Conservation (phyloP, 106 monocot genomes). For the Ottelia alismoides region DNA sequence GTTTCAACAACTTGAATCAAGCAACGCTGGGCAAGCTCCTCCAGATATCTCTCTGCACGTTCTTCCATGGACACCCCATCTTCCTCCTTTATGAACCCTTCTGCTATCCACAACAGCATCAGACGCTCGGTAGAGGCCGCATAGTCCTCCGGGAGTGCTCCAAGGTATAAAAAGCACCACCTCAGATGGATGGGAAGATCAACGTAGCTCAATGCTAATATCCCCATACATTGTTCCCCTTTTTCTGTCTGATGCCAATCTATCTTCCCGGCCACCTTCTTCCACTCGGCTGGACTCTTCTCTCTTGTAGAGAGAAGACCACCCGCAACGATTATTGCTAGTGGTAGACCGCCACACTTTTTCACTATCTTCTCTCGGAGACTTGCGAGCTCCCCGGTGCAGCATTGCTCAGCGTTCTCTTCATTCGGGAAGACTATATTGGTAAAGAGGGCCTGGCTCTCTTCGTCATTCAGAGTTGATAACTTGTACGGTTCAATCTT, state of each 20-base stretch:
- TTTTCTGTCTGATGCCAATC: not conserved
- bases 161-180: not conserved
- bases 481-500: not conserved
- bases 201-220: not conserved
- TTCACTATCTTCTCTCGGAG: not conserved
- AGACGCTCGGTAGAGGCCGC: not conserved
- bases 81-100: not conserved
- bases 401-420: not conserved
- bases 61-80: not conserved
- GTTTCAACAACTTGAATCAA: slow-evolving; percentile 16
- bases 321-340: not conserved
- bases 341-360: not conserved
- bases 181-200: not conserved
- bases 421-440: slow-evolving; percentile 1
- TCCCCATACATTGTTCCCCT: not conserved
- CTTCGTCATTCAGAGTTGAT: not conserved
- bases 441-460: slow-evolving; percentile 7
- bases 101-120: not conserved
- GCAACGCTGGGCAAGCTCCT: slow-evolving; percentile 6
- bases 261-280: not conserved
- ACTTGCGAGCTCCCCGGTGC: not conserved
- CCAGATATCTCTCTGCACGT: slow-evolving; percentile 2
- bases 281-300: not conserved
- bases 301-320: not conserved
- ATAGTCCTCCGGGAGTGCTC: not conserved